These are phyloP conservation scores for Plasmodium berghei DNA, from an alignment of 169 alveolate species.

Conservation along the genomic window DNA sequence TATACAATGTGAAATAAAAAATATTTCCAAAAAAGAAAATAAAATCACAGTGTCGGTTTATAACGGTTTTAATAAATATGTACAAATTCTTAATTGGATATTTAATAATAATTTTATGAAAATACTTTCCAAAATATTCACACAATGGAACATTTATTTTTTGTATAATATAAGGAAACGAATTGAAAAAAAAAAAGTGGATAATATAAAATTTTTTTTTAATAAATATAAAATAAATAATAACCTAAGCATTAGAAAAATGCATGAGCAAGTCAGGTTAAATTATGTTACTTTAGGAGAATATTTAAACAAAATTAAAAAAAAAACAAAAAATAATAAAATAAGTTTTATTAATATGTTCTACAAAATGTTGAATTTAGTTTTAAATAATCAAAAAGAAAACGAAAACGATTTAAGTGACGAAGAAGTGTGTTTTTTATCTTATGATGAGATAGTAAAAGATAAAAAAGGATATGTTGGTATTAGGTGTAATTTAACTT, in stretches of 20 bases:
- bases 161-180: slow-evolving; percentile 15
- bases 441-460: slow-evolving; percentile 61
- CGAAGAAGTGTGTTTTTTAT: slow-evolving; percentile 61
- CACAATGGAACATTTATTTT: not conserved
- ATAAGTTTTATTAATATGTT: not conserved
- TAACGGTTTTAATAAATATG: not conserved
- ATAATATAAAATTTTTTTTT: slow-evolving; percentile 5
- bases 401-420: slow-evolving; percentile 9
- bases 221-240: slow-evolving; percentile 8
- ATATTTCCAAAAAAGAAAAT: slow-evolving; percentile 15
- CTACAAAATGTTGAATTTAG: not conserved
- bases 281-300: slow-evolving; percentile 45
- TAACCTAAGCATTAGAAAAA: slow-evolving; percentile 24
- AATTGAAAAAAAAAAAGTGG: not conserved
- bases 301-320: slow-evolving; percentile 6
- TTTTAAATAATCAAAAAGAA: not conserved
- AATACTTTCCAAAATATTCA: not conserved
- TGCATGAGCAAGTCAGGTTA: slow-evolving; percentile 20
- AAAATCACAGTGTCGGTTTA: slow-evolving; percentile 17
- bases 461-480: slow-evolving; percentile 15
- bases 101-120: slow-evolving; percentile 4
- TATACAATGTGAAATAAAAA: slow-evolving; percentile 9
- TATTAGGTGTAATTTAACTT: slow-evolving; percentile 9
- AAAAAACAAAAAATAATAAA: slow-evolving; percentile 7
- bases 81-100: not conserved